A percentile compares a stretch with the other conserved stretches of the same genome.
phyloP scores from a whole-genome alignment of 352 stramenopile genomes.

The Phytopythium litorale region DNA sequence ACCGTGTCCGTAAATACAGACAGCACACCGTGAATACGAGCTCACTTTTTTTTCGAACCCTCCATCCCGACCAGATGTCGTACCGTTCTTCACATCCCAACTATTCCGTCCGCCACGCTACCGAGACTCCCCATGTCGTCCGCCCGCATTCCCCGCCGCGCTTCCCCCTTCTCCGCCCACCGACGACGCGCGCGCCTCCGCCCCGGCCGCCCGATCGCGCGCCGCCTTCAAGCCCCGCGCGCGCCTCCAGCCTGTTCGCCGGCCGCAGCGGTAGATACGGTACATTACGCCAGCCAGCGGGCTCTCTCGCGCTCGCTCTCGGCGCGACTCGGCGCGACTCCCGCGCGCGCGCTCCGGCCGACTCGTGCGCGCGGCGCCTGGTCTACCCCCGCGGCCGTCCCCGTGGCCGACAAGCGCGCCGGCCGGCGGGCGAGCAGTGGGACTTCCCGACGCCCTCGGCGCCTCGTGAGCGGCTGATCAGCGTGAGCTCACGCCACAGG shows the following conservation, averaged over 20 bases:
- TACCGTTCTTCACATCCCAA: neutral
- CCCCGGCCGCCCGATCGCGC: neutral
- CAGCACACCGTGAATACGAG: neutral
- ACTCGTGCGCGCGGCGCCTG: neutral
- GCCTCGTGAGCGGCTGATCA: neutral
- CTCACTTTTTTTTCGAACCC: too few relatives aligned
- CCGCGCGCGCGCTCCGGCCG: neutral
- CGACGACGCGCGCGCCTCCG: neutral
- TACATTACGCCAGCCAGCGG: neutral
- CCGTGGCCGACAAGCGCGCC: neutral
- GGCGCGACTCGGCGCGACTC: too few relatives aligned
- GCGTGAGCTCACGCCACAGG: neutral
- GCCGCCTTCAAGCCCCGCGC: neutral
- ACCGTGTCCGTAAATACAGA: neutral
- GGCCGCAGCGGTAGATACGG: neutral
- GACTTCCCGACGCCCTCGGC: neutral
- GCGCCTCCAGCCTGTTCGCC: neutral
- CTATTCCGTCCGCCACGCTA: neutral
- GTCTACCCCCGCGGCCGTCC: neutral
- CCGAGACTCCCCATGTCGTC: neutral
- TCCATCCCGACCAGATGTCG: too few relatives aligned
- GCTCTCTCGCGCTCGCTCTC: too few relatives aligned
- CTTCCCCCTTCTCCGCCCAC: constrained; percentile 1
- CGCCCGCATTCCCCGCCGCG: neutral
- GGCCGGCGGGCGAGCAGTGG: neutral